Conservation (phyloP, 208 protist species). For the Porcisia deanei region DNA sequence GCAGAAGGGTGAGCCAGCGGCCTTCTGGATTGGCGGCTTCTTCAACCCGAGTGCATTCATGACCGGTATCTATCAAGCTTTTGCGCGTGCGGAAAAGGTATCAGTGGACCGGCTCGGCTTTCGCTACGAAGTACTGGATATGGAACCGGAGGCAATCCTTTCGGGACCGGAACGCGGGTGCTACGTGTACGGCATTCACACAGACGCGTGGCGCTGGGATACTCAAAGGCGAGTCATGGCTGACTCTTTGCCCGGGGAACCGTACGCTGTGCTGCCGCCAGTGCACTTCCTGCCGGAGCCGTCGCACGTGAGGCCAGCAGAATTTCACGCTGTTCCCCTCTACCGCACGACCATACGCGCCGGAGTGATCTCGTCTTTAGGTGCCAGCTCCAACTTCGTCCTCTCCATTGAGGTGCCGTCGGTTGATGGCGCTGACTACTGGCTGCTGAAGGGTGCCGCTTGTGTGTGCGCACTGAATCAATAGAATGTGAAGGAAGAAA, state of each 20-base stretch:
- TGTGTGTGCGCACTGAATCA: slow-evolving; percentile 84
- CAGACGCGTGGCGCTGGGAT: slow-evolving; percentile 97
- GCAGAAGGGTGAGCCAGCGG: slow-evolving; percentile 87
- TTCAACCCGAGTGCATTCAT: slow-evolving; percentile 99
- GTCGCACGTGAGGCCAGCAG: slow-evolving; percentile 70
- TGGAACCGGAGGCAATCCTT: slow-evolving; percentile 50
- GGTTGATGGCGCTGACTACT: slow-evolving; percentile 86
- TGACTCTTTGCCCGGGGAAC: slow-evolving; percentile 91
- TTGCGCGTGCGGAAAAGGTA: slow-evolving; percentile 94
- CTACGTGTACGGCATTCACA: slow-evolving; percentile 97
- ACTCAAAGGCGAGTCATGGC: slow-evolving; percentile 60
- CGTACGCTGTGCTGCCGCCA: slow-evolving; percentile 90
- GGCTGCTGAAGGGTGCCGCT: slow-evolving; percentile 90
- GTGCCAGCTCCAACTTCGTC: slow-evolving; percentile 96
- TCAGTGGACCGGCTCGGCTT: slow-evolving; percentile 97
- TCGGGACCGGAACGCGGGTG: slow-evolving; percentile 88
- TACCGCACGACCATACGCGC: slow-evolving; percentile 96
- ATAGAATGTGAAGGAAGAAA: background rate
- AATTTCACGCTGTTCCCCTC: slow-evolving; percentile 88
- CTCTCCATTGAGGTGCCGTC: slow-evolving; percentile 89
- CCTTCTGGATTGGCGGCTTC: slow-evolving; percentile 97
- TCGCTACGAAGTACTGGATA: slow-evolving; percentile 84
- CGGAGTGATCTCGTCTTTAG: slow-evolving; percentile 95
- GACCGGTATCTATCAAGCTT: slow-evolving; percentile 96
- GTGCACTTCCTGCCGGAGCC: slow-evolving; percentile 96